Evolutionary conservation across 1,284 basidiomycete genomes (phyloP), one percentile per base, ranked within the genome.

Genomic region (Heterobasidion occidentale): DNA sequence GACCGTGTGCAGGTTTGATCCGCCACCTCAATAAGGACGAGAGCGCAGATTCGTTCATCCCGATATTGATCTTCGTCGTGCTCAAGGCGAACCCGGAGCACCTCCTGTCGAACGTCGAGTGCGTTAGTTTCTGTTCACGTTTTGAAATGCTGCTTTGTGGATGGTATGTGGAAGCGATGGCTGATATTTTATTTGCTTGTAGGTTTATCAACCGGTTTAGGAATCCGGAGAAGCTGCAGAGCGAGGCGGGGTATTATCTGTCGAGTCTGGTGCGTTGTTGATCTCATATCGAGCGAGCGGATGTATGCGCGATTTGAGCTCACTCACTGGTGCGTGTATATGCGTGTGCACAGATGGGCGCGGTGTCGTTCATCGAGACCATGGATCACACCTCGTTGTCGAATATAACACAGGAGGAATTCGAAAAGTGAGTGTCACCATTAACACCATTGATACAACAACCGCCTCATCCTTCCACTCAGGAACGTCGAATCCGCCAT

Each of bases 121-220:
- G 64, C 59, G 88, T 74, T 1, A 20, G 46, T 27, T 51, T 11
- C 6, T 27, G 34, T 27, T 27, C 27, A 27, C 27, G 27, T 27
- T 27, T 47, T 15, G 15, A 17, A 36, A 46, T 12, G 8, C 48
- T 46, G 46, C 36, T 50, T 45, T 36, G 19, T 19, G 19, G 19
- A 19, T 19, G 19, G 44, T 51, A 54, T 6, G 49, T 48, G 52
- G 11, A 46, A 11, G 9, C 14, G 36, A 46, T 15, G 9, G 50
- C 19, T 35, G 4, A 33, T 58, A 6, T 27, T 2, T 0, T 27
- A 19, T 27, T 27, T 27, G 27, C 27, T 27, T 27, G 27, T 59
- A 94, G 94, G 68, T 98, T 98, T 70, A 98, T 99, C 67, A 93
- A 88, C 64, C 86, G 96, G 17, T 99, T 99, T 71, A 79, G 96